These are phyloP conservation scores for Aciculosporium take DNA, from an alignment of 2,329 filamentous ascomycete species.

Conservation along the genomic window DNA sequence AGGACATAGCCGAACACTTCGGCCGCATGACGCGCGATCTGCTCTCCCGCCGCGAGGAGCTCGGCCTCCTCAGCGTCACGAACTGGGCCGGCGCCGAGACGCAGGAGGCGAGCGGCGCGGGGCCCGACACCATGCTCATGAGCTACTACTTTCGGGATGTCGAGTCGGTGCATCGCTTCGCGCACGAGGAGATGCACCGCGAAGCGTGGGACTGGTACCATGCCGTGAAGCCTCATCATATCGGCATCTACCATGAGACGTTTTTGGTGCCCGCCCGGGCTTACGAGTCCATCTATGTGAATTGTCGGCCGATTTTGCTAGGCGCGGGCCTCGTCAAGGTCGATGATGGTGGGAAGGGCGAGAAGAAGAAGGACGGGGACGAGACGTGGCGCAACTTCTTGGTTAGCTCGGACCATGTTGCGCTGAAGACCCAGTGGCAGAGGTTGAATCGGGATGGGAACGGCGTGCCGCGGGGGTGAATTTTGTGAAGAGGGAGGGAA, in stretches of 20 bases:
- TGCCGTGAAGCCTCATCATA: slow-evolving; percentile 20
- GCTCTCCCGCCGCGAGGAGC: slow-evolving; percentile 23
- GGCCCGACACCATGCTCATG: slow-evolving; percentile 27
- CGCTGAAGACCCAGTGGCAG: slow-evolving; percentile 21
- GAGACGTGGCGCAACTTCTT: slow-evolving; percentile 20
- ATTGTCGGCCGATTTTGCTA: slow-evolving; percentile 25
- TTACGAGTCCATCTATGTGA: slow-evolving; percentile 38
- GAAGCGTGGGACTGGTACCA: slow-evolving; percentile 36
- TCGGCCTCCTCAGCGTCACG: slow-evolving; percentile 32
- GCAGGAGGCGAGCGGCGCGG: slow-evolving; percentile 16
- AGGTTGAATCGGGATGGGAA: slow-evolving; percentile 16
- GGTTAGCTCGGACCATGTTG: slow-evolving; percentile 17
- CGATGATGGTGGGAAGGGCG: not conserved
- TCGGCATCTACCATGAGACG: slow-evolving; percentile 41
- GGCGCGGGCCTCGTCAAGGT: slow-evolving; percentile 16
- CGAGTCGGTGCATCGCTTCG: slow-evolving; percentile 36
- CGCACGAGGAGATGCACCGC: slow-evolving; percentile 33
- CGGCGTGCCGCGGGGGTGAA: slow-evolving; percentile 8
- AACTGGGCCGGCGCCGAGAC: slow-evolving; percentile 19
- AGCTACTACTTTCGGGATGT: slow-evolving; percentile 37
- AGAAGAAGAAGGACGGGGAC: slow-evolving; percentile 6
- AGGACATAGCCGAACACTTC: slow-evolving; percentile 25
- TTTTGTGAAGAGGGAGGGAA: no score
- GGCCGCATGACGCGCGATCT: slow-evolving; percentile 21
- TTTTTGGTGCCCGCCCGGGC: slow-evolving; percentile 28